phyloP scores from a whole-genome alignment of 805 yeast genomes.

The Metschnikowia kunwiensis region DNA sequence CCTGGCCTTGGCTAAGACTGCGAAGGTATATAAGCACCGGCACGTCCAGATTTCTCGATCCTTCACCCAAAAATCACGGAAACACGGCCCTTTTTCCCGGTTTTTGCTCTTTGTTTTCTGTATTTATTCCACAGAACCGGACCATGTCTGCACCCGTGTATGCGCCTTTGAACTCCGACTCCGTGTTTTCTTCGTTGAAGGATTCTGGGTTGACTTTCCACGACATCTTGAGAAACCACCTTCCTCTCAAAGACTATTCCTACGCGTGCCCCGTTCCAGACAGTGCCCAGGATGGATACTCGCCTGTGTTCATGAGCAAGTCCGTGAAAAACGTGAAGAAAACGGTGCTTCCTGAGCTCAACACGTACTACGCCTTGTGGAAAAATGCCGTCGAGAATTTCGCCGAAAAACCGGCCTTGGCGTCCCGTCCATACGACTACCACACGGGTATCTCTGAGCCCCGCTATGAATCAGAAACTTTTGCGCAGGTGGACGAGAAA shows the following conservation, averaged over 20 bases:
- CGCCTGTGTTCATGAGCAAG: constrained; percentile 49
- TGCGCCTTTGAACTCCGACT: constrained; percentile 19
- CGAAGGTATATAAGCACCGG: no score
- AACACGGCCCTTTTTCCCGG: no score
- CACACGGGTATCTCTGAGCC: constrained; percentile 30
- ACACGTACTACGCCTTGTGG: constrained; percentile 46
- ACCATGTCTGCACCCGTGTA: constrained; percentile 7
- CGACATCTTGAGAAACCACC: constrained; percentile 13
- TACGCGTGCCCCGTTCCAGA: constrained; percentile 34
- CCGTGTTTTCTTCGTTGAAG: constrained; percentile 15
- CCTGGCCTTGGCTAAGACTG: no score
- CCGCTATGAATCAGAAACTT: constrained; percentile 29
- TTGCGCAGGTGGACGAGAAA: constrained; percentile 28
- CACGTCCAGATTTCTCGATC: no score
- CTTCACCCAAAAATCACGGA: no score
- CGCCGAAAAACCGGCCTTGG: constrained; percentile 44
- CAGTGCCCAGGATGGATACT: constrained; percentile 42
- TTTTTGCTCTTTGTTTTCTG: no score
- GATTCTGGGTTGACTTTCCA: constrained; percentile 10
- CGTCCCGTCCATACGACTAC: constrained; percentile 34
- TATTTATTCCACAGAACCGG: no score
- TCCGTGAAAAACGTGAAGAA: constrained; percentile 30
- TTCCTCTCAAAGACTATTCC: constrained; percentile 18
- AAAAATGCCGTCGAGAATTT: constrained; percentile 36
- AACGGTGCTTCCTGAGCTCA: constrained; percentile 41